Percentiles rank a stretch among this genome's conserved stretches.
Evolutionary conservation across 306 rosid genomes (phyloP).

Genomic region (Glycyrrhiza uralensis): DNA sequence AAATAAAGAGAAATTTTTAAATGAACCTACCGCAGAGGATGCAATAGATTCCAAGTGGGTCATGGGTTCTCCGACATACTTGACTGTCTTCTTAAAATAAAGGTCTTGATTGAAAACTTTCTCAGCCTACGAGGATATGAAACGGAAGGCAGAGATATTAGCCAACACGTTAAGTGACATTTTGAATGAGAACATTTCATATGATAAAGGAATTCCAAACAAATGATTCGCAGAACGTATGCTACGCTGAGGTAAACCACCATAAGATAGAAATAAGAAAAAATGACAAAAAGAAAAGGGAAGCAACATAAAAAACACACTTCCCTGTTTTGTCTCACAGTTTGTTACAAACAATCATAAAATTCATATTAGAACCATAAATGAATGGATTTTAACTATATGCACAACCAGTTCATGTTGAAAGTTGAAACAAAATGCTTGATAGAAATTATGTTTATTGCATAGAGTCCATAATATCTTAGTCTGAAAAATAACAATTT

Average conservation of each 20-base stretch:
- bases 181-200: constrained; percentile 1
- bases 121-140: constrained; percentile 67
- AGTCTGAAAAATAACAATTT: neutral
- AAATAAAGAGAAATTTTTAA: neutral
- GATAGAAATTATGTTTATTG: neutral
- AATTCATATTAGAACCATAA: neutral
- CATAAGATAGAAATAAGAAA: neutral
- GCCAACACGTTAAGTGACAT: constrained; percentile 1
- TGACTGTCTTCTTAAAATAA: constrained; percentile 90
- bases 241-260: neutral
- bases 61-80: constrained; percentile 96
- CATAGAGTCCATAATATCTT: neutral
- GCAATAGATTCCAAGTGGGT: constrained; percentile 99
- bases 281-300: neutral
- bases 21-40: constrained; percentile 77
- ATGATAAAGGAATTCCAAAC: constrained; percentile 5
- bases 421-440: neutral
- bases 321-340: neutral
- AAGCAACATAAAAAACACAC: neutral
- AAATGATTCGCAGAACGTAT: neutral
- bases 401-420: neutral
- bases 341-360: neutral
- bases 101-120: constrained; percentile 97
- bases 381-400: neutral
- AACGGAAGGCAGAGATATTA: constrained; percentile 18